Base-by-base conservation (phyloP, 805 yeast genomes). In the Suhomyces faveliae region DNA sequence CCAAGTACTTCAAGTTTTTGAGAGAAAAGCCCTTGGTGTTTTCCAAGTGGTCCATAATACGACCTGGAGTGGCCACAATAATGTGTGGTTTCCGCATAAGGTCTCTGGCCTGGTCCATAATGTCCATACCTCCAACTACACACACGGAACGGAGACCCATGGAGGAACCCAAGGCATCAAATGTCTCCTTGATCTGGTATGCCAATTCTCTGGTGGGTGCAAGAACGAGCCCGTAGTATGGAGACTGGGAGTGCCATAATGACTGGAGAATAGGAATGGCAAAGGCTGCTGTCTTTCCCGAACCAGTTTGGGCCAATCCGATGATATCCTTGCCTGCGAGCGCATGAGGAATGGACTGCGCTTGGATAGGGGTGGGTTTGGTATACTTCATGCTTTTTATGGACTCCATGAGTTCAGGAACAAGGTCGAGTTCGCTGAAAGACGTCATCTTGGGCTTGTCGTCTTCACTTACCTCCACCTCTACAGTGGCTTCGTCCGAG, bases 271-370 rank as follows among this genome's bases (percentile, higher is more conserved):
- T 89, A 1, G 99, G 99, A 44, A 94, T 82, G 7, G 98, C 97
- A 75, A 94, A 94, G 0, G 99, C 99, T 0, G 98, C 99, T 0
- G 99, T 94, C 67, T 92, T 92, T 54, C 99, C 99, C 3, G 97
- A 89, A 40, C 99, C 99, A 0, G 99, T 92, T 62, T 92, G 97
- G 0, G 99, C 99, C 52, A 92, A 77, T 11, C 99, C 99, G 61
- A 92, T 90, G 41, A 92, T 85, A 69, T 92, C 99, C 54, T 89
- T 82, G 3, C 97, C 97, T 55, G 85, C 81, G 15, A 94, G 69
- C 3, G 96, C 97, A 55, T 87, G 86, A 1, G 98, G 98, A 52
- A 92, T 87, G 10, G 97, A 80, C 66, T 89, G 89, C 6, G 85
- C 79, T 70, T 92, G 99, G 65, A 92, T 94, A 9, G 98, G 96